Percentiles rank a stretch among this genome's conserved stretches.
phyloP scores from a whole-genome alignment of 176 grass and related monocot species.

The Areca catechu region DNA sequence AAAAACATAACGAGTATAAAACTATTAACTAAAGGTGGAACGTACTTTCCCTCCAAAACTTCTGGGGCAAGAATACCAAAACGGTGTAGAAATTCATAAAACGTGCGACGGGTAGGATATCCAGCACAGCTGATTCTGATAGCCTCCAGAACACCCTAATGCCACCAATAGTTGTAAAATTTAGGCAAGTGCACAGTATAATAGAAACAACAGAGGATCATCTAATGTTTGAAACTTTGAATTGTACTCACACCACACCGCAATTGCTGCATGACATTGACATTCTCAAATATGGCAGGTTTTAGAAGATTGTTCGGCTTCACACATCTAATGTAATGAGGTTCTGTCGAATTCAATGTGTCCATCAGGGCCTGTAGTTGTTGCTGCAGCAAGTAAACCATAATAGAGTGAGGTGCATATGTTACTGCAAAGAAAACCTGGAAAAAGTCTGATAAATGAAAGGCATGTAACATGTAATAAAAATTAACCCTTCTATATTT shows the following conservation, averaged over 20 bases:
- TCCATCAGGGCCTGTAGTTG: slow-evolving; percentile 98
- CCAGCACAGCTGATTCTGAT: slow-evolving; percentile 99
- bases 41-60: slow-evolving; percentile 82
- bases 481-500: too few relatives aligned
- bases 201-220: too few relatives aligned
- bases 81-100: slow-evolving; percentile 97
- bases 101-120: slow-evolving; percentile 92
- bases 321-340: slow-evolving; percentile 97
- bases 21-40: slow-evolving; percentile 15
- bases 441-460: too few relatives aligned
- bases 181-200: too few relatives aligned
- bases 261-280: slow-evolving; percentile 98
- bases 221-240: slow-evolving; percentile 2
- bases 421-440: not conserved
- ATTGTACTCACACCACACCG: slow-evolving; percentile 92
- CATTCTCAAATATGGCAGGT: slow-evolving; percentile 89
- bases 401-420: slow-evolving; percentile 10
- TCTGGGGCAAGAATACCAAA: slow-evolving; percentile 94
- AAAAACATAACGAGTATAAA: not conserved
- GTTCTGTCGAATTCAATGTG: slow-evolving; percentile 94
- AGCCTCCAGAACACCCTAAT: slow-evolving; percentile 98
- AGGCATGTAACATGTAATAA: too few relatives aligned
- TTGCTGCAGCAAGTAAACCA: slow-evolving; percentile 47
- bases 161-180: not conserved
- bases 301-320: slow-evolving; percentile 99